Evolutionary conservation across 495 filamentous ascomycete species (phyloP).

Genomic region (Astrocystis sublimbata): DNA sequence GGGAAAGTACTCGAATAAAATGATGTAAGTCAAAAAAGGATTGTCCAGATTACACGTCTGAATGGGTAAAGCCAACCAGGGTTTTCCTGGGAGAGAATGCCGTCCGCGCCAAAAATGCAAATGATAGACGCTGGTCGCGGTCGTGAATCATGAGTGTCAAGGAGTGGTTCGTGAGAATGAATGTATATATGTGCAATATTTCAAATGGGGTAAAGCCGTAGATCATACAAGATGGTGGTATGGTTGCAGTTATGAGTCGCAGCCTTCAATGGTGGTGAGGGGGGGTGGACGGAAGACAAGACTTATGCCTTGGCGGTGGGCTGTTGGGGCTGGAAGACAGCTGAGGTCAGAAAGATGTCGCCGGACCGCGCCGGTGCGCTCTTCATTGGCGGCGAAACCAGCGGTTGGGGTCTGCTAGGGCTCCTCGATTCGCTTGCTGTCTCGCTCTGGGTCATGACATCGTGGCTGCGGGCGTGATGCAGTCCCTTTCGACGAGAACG

Average conservation of each 20-base stretch:
- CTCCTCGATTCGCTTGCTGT: constrained; percentile 21
- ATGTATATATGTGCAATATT: constrained; percentile 22
- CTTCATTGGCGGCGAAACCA: constrained; percentile 31
- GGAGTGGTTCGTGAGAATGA: constrained; percentile 22
- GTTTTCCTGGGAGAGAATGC: constrained; percentile 21
- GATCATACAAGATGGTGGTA: constrained; percentile 7
- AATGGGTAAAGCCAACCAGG: constrained; percentile 8
- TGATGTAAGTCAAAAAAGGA: background rate
- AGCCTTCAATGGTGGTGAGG: background rate
- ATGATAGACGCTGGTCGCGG: constrained; percentile 32
- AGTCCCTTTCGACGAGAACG: constrained; percentile 31
- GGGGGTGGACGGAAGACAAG: too few relatives aligned
- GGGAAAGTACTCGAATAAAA: background rate
- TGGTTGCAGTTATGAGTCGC: constrained; percentile 8
- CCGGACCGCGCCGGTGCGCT: constrained; percentile 23
- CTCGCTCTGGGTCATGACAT: constrained; percentile 34
- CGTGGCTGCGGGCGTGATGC: constrained; percentile 44
- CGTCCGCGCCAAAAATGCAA: constrained; percentile 17
- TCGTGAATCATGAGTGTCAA: constrained; percentile 35
- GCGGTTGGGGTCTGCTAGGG: constrained; percentile 23
- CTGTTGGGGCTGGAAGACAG: constrained; percentile 43
- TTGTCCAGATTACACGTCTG: constrained; percentile 21
- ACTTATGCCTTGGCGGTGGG: constrained; percentile 4
- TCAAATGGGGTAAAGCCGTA: constrained; percentile 2
- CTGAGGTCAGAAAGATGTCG: constrained; percentile 45